Percentiles rank a stretch among this genome's conserved stretches.
phyloP scores from a whole-genome alignment of 495 filamentous ascomycete species.

The Cercophora newfieldiana region DNA sequence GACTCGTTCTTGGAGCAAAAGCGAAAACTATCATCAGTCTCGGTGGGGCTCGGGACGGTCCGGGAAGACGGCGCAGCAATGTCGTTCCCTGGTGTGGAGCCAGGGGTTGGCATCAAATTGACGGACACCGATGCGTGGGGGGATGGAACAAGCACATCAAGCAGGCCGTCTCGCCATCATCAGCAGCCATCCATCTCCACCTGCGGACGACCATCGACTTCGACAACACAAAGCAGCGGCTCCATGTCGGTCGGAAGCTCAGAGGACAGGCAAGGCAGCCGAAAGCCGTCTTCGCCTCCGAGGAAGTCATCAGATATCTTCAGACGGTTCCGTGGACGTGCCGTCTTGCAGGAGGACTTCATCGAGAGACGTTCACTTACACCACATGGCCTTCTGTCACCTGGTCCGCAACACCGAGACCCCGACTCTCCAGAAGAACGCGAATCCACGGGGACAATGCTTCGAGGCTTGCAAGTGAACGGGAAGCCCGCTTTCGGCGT shows the following conservation, averaged over 20 bases:
- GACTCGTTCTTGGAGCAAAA: not conserved
- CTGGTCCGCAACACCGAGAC: constrained; percentile 6
- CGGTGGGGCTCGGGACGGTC: not conserved
- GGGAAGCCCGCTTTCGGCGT: constrained; percentile 25
- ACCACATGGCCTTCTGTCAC: not conserved
- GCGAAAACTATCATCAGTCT: not conserved
- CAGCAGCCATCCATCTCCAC: not conserved
- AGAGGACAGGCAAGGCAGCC: not conserved
- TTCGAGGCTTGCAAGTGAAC: not conserved
- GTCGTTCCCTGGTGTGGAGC: not conserved
- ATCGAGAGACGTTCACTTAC: constrained; percentile 13
- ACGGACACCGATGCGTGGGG: not conserved
- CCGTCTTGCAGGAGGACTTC: not conserved
- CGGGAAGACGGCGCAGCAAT: not conserved
- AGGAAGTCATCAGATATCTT: not conserved
- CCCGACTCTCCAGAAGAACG: not conserved
- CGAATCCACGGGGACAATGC: not conserved
- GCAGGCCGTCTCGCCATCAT: not conserved
- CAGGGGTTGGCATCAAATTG: not conserved
- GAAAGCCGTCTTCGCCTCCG: not conserved
- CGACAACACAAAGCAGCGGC: not conserved
- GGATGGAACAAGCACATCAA: not conserved
- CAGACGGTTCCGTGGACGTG: not conserved
- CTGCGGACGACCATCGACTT: not conserved
- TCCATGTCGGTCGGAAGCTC: not conserved